Evolutionary conservation across 805 yeast species (phyloP), one percentile per base, ranked within the genome.

Genomic region (Candida wancherniae): DNA sequence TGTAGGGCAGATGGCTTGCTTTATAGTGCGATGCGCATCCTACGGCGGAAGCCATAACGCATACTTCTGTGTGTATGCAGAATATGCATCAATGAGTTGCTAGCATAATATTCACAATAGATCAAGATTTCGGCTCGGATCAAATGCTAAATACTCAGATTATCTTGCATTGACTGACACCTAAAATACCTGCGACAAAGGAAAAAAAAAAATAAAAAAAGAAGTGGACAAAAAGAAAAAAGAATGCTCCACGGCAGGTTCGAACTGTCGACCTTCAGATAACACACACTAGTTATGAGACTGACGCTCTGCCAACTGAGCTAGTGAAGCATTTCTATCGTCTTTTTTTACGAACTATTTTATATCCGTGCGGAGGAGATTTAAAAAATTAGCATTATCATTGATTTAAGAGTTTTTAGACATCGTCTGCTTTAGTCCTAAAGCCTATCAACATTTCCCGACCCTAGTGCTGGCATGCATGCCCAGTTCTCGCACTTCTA

Each of bases 231-330:
- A 11, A 20, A 28, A 10, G 9, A 6, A 27, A 47, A 47, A 42
- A 20, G 38, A 35, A 28, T 61, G 67, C 67, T 58, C 61, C 65
- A 53, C 61, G 67, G 66, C 63, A 61, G 67, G 64, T 51, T 61
- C 66, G 67, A 61, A 61, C 67, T 61, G 63, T 60, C 67, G 65
- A 60, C 64, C 65, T 60, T 58, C 64, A 58, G 67, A 60, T 59
- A 21, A 34, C 64, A 52, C 59, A 50, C 11, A 3, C 2, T 1
- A 8, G 11, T 22, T 40, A 40, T 40, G 45, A 40, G 45, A 40
- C 45, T 40, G 45, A 40, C 45, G 45, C 45, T 40, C 45, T 40
- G 42, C 45, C 45, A 38, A 40, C 45, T 40, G 45, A 40, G 45
- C 45, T 40, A 40, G 45, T 40, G 45, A 40, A 40, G 45, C 45